A percentile compares a stretch with the other conserved stretches of the same genome.
phyloP scores from a whole-genome alignment of 2,329 filamentous ascomycete genomes.

The Lithohypha guttulata region DNA sequence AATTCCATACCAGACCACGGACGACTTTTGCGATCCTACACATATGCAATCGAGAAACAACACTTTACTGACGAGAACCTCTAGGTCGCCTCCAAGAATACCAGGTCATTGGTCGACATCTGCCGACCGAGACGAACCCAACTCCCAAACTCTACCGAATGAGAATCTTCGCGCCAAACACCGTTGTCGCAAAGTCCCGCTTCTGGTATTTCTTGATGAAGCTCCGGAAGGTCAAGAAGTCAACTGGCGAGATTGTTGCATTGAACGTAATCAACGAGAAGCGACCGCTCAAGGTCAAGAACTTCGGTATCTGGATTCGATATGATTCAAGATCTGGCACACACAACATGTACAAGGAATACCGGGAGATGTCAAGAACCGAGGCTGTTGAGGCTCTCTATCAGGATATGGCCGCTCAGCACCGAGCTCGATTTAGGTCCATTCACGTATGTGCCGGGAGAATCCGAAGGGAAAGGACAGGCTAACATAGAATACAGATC shows the following conservation, averaged over 20 bases:
- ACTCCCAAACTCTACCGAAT: slow-evolving; percentile 99
- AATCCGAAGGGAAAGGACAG: neutral
- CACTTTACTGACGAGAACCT: too few species aligned
- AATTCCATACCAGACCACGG: too few species aligned
- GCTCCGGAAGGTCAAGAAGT: slow-evolving; percentile 99
- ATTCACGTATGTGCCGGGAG: slow-evolving; percentile 69
- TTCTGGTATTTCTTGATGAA: slow-evolving; percentile 99
- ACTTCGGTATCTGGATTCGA: slow-evolving; percentile 99
- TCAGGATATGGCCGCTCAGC: slow-evolving; percentile 98
- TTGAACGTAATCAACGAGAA: slow-evolving; percentile 98
- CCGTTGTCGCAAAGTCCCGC: slow-evolving; percentile 96
- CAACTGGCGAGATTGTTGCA: slow-evolving; percentile 97
- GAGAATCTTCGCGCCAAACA: slow-evolving; percentile 98
- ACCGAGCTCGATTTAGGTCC: slow-evolving; percentile 94
- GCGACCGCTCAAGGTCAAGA: slow-evolving; percentile 99
- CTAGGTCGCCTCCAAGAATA: slow-evolving; percentile 99
- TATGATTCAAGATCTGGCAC: slow-evolving; percentile 99
- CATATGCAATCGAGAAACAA: too few species aligned
- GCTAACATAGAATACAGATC: slow-evolving; percentile 50
- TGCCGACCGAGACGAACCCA: slow-evolving; percentile 95
- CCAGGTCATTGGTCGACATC: slow-evolving; percentile 99
- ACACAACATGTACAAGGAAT: slow-evolving; percentile 99
- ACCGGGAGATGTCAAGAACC: slow-evolving; percentile 94
- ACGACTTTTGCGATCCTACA: too few species aligned
- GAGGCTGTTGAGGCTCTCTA: slow-evolving; percentile 95